Percentiles rank a stretch among this genome's conserved stretches.
phyloP scores from a whole-genome alignment of 192 early-diverging fungal genomes.

The Mortierella hygrophila region DNA sequence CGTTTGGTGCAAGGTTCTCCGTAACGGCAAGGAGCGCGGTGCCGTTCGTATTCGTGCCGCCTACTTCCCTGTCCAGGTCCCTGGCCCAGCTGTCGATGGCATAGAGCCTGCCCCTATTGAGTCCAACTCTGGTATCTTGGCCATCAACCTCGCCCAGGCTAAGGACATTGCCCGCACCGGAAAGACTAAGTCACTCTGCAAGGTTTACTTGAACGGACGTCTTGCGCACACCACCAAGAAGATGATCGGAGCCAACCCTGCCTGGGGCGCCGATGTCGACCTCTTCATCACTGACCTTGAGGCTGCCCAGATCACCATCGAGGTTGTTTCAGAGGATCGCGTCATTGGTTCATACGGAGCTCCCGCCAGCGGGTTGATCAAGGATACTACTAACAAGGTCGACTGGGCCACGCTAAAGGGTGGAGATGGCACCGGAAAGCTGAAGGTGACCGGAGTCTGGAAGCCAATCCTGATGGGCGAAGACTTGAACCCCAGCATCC shows the following conservation, averaged over 20 bases:
- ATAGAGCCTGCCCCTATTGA: conserved; percentile 37
- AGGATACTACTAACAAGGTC: conserved; percentile 56
- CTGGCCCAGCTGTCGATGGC: conserved; percentile 33
- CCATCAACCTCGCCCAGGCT: conserved; percentile 75
- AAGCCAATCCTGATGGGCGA: conserved; percentile 84
- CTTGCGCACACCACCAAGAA: conserved; percentile 68
- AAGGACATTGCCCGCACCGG: conserved; percentile 70
- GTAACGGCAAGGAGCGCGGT: conserved; percentile 48
- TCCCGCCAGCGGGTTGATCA: conserved; percentile 27
- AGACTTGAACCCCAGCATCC: conserved; percentile 62
- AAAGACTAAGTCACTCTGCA: conserved; percentile 62
- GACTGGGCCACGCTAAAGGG: conserved; percentile 59
- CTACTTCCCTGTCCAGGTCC: conserved; percentile 40
- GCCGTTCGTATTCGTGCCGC: conserved; percentile 40
- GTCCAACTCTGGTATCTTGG: conserved; percentile 75
- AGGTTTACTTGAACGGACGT: conserved; percentile 69
- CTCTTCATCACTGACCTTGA: conserved; percentile 81
- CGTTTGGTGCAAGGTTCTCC: conserved; percentile 58
- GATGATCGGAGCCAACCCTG: conserved; percentile 83
- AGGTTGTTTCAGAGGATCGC: conserved; percentile 66
- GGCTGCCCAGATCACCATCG: conserved; percentile 68
- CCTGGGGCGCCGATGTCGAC: conserved; percentile 81
- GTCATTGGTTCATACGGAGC: conserved; percentile 46
- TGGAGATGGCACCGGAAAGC: conserved; percentile 51
- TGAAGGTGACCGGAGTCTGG: conserved; percentile 68